Evolutionary conservation across 306 rosid genomes (phyloP).

Genomic region (Fagus crenata): DNA sequence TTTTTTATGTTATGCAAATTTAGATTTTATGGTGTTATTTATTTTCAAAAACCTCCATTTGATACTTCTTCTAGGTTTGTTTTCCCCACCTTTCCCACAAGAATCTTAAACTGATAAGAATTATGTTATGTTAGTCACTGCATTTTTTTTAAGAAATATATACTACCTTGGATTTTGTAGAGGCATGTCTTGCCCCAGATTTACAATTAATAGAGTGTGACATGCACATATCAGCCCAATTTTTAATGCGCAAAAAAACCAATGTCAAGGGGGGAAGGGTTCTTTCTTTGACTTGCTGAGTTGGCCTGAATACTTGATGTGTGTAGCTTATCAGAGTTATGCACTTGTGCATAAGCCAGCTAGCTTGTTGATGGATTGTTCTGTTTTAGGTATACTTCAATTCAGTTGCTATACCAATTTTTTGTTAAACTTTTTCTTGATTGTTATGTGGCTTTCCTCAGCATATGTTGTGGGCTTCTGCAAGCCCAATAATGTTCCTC

Average conservation of each 20-base stretch:
- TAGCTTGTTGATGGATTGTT: not conserved
- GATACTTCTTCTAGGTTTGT: not conserved
- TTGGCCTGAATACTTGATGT: not conserved
- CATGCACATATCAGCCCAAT: not conserved
- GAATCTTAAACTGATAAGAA: not conserved
- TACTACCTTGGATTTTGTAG: not conserved
- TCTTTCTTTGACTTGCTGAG: not conserved
- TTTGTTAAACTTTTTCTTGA: not conserved
- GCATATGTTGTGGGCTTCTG: not conserved
- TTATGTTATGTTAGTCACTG: not conserved
- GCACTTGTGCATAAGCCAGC: not conserved
- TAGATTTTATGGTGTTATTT: constrained; percentile 15
- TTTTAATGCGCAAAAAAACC: not conserved
- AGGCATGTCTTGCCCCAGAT: not conserved
- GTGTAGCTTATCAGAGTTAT: not conserved
- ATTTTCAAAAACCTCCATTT: constrained; percentile 6
- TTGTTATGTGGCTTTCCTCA: no score
- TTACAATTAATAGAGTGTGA: not conserved
- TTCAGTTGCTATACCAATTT: not conserved
- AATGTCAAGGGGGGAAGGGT: not conserved
- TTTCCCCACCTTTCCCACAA: not conserved
- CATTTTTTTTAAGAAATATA: not conserved
- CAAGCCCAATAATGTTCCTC: not conserved
- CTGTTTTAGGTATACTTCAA: not conserved
- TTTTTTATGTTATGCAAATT: constrained; percentile 5